Evolutionary conservation across 306 rosid species (phyloP).

Genomic region (Castanea sativa): DNA sequence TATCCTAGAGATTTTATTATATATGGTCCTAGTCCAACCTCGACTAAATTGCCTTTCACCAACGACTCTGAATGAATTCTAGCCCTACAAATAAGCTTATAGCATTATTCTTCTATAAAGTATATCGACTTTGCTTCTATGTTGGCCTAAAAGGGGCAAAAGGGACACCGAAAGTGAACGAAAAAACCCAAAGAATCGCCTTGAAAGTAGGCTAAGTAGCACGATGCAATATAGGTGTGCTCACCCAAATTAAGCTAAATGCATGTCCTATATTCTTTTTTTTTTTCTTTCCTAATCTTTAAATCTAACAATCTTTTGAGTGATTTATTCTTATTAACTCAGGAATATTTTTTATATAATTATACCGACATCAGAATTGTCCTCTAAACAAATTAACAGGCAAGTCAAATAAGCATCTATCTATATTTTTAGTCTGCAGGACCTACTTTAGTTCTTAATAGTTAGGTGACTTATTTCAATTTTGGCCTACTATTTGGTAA

Average conservation of each 20-base stretch:
- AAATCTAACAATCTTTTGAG: too few relatives aligned
- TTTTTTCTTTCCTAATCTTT: too few relatives aligned
- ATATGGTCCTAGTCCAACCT: conserved; percentile 17
- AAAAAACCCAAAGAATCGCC: not conserved
- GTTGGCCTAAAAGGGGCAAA: not conserved
- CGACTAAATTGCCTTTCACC: not conserved
- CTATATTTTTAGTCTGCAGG: too few relatives aligned
- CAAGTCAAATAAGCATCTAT: too few relatives aligned
- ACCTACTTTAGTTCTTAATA: too few relatives aligned
- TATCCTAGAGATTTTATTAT: conserved; percentile 1
- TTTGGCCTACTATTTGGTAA: too few relatives aligned
- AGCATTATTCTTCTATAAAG: conserved; percentile 3
- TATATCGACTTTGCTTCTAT: conserved; percentile 1
- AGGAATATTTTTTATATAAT: too few relatives aligned
- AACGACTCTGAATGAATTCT: not conserved
- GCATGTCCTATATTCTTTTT: not conserved
- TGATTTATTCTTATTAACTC: too few relatives aligned
- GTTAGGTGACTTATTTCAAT: too few relatives aligned
- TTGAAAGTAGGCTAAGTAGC: not conserved
- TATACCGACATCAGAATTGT: too few relatives aligned
- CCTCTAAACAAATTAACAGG: too few relatives aligned
- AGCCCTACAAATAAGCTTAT: conserved; percentile 7
- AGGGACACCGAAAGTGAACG: conserved; percentile 1
- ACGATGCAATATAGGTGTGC: not conserved
- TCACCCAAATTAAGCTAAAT: not conserved